These are phyloP conservation scores for Aciculosporium take DNA, from an alignment of 2,329 filamentous ascomycete genomes.

Conservation along the genomic window DNA sequence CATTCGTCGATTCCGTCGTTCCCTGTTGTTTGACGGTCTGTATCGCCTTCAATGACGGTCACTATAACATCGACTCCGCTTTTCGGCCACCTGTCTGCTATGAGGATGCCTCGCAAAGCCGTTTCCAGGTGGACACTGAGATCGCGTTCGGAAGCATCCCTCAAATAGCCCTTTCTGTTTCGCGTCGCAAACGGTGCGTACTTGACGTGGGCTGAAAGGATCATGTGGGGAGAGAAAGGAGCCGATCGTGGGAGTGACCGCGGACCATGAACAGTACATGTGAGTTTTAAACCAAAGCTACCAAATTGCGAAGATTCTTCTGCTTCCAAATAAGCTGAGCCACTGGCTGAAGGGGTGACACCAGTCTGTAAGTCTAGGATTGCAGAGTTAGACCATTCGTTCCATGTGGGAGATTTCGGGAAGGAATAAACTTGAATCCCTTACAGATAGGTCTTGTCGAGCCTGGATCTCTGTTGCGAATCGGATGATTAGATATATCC, in stretches of 20 bases:
- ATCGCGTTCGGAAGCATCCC: conserved; percentile 76
- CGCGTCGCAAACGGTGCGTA: conserved; percentile 89
- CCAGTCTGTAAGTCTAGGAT: conserved; percentile 71
- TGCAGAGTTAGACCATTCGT: neutral
- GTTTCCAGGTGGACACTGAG: conserved; percentile 84
- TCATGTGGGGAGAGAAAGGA: conserved; percentile 81
- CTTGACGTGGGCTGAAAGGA: conserved; percentile 87
- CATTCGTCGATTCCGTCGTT: conserved; percentile 50
- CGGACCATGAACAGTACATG: conserved; percentile 85
- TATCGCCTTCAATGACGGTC: conserved; percentile 85
- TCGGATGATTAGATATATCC: conserved; percentile 28
- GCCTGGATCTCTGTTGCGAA: conserved; percentile 43
- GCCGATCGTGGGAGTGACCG: conserved; percentile 79
- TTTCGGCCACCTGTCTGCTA: conserved; percentile 96
- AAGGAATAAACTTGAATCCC: conserved; percentile 3
- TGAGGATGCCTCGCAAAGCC: conserved; percentile 74
- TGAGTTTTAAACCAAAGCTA: conserved; percentile 68
- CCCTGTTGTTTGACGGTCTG: conserved; percentile 45
- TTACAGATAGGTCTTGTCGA: conserved; percentile 49
- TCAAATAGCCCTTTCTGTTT: conserved; percentile 68
- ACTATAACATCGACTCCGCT: conserved; percentile 91
- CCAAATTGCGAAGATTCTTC: conserved; percentile 32
- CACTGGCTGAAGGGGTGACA: conserved; percentile 82
- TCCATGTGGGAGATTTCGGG: neutral
- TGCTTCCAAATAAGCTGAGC: conserved; percentile 74